Percentiles rank a stretch among this genome's conserved stretches.
Conservation (phyloP, 2,329 filamentous ascomycete genomes). For the Aspergillus udagawae region DNA sequence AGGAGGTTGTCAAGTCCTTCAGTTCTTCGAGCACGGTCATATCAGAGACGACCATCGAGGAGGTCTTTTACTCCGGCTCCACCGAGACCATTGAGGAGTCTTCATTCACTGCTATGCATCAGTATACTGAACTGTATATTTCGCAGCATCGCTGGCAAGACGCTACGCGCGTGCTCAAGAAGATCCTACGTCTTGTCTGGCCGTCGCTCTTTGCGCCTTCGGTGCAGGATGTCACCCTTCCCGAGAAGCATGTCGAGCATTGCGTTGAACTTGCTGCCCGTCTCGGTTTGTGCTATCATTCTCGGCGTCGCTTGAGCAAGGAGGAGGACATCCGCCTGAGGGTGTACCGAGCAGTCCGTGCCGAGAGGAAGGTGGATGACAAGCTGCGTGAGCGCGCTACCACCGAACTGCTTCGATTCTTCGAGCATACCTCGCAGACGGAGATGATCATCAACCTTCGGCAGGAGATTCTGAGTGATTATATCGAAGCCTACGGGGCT, state of each 20-base stretch:
- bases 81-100: slow-evolving; percentile 40
- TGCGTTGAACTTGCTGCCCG: slow-evolving; percentile 46
- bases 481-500: slow-evolving; percentile 30
- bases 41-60: slow-evolving; percentile 42
- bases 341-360: slow-evolving; percentile 33
- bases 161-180: slow-evolving; percentile 44
- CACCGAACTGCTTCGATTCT: slow-evolving; percentile 26
- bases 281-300: slow-evolving; percentile 46
- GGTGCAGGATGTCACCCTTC: slow-evolving; percentile 43
- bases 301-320: slow-evolving; percentile 31
- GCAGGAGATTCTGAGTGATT: slow-evolving; percentile 39
- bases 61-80: slow-evolving; percentile 43
- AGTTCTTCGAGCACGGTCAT: slow-evolving; percentile 34
- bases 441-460: slow-evolving; percentile 35
- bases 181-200: slow-evolving; percentile 45
- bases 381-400: slow-evolving; percentile 27
- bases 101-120: slow-evolving; percentile 40
- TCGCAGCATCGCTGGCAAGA: slow-evolving; percentile 47
- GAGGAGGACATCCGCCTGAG: slow-evolving; percentile 36
- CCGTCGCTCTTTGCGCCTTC: slow-evolving; percentile 45
- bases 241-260: slow-evolving; percentile 41
- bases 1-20: slow-evolving; percentile 40
- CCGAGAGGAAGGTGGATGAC: slow-evolving; percentile 28
- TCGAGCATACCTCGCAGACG: slow-evolving; percentile 27
- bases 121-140: slow-evolving; percentile 40